phyloP scores from a whole-genome alignment of 352 stramenopile species.

The Globisporangium perplexum region DNA sequence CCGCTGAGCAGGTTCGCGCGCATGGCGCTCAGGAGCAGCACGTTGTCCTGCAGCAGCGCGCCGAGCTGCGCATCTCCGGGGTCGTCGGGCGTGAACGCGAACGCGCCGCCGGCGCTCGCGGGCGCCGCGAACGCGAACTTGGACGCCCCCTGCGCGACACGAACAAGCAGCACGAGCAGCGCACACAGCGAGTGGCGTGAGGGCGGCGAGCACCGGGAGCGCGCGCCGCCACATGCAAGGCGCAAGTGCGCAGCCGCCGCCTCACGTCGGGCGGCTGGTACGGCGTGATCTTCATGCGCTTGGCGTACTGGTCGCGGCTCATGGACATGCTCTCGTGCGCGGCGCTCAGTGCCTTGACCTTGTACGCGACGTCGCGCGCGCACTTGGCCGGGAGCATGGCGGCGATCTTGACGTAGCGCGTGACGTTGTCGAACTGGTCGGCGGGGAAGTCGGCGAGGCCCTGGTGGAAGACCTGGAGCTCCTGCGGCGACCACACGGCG shows the following conservation, averaged over 20 bases:
- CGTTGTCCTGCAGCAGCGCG: conserved; percentile 64
- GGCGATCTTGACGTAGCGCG: conserved; percentile 81
- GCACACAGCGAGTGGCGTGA: background rate
- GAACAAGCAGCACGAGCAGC: too few species aligned
- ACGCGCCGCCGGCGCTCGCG: background rate
- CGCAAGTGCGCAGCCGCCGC: background rate
- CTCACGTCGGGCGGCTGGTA: conserved; percentile 22
- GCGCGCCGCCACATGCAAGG: too few species aligned
- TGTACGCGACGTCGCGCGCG: conserved; percentile 72
- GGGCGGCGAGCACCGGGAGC: too few species aligned
- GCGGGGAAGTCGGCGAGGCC: conserved; percentile 48
- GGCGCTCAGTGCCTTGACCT: conserved; percentile 33
- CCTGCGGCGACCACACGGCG: conserved; percentile 47
- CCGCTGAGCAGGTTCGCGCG: conserved; percentile 62
- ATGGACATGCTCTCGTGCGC: conserved; percentile 15
- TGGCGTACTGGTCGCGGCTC: conserved; percentile 26
- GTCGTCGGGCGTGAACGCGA: background rate
- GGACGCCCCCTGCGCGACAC: background rate
- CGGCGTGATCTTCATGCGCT: conserved; percentile 60
- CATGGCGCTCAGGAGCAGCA: conserved; percentile 54
- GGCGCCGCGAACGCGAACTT: conserved; percentile 3
- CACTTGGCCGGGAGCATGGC: conserved; percentile 59
- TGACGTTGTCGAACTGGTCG: conserved; percentile 71
- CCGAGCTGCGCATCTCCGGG: conserved; percentile 43
- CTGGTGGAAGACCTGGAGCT: conserved; percentile 58